These are phyloP conservation scores for Ceratocystis destructans DNA, from an alignment of 2,329 filamentous ascomycete genomes.

Conservation along the genomic window DNA sequence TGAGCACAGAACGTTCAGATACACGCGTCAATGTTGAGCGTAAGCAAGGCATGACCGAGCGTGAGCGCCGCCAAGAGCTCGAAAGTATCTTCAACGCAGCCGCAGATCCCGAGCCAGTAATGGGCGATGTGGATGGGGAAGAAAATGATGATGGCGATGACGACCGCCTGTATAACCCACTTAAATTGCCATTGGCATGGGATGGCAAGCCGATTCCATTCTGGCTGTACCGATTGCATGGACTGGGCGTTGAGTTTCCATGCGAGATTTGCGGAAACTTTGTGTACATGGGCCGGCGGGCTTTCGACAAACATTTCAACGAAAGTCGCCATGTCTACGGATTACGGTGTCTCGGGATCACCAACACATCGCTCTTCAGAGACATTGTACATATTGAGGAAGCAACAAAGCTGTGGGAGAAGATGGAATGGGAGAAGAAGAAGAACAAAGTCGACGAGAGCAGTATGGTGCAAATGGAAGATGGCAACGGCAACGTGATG, in stretches of 20 bases:
- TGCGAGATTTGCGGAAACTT: constrained; percentile 98
- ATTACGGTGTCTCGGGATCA: constrained; percentile 85
- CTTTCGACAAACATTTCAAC: constrained; percentile 97
- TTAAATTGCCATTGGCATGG: constrained; percentile 93
- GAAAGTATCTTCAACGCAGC: constrained; percentile 62
- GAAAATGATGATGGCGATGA: constrained; percentile 63
- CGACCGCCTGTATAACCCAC: constrained; percentile 88
- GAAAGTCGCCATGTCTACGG: constrained; percentile 88
- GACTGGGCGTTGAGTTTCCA: constrained; percentile 81
- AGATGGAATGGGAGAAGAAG: constrained; percentile 77
- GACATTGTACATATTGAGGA: constrained; percentile 91
- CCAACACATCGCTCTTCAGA: constrained; percentile 76
- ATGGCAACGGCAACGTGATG: constrained; percentile 95
- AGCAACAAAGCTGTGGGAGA: constrained; percentile 78
- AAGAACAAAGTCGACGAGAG: constrained; percentile 62
- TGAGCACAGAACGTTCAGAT: constrained; percentile 77
- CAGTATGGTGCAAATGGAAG: constrained; percentile 95
- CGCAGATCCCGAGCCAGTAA: constrained; percentile 8
- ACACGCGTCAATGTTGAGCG: constrained; percentile 92
- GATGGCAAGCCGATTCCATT: constrained; percentile 98
- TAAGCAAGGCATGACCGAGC: constrained; percentile 93
- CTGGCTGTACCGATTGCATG: constrained; percentile 96
- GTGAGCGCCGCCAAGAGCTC: constrained; percentile 84
- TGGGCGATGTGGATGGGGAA: constrained; percentile 34
- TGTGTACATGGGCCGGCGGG: constrained; percentile 93